Base-by-base conservation (phyloP, 768 basidiomycete genomes). In the Tricholoma sp. region DNA sequence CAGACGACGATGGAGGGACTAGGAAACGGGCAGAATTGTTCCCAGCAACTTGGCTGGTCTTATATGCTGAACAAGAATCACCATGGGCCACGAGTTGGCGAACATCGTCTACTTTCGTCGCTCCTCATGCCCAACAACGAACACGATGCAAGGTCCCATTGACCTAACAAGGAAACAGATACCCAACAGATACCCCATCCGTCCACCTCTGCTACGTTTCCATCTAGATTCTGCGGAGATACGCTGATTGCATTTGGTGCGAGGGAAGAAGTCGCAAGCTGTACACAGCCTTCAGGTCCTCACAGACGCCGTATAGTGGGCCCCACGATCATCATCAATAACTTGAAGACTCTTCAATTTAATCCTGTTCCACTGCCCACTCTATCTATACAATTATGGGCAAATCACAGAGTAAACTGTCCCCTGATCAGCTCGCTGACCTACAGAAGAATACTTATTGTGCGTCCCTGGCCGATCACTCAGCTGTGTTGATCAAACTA, bases 401-500 rank as follows among this genome's bases (percentile, higher is more conserved):
- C 73, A 98, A 98, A 78, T 89, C 92, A 32, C 94, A 98, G 74
- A 91, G 88, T 64, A 99, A 98, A 74, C 83, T 99, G 47, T 88
- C 92, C 12, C 85, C 89, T 43, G 96, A 98, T 59, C 93, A 98
- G 74, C 86, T 99, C 59, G 79, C 87, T 16, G 93, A 95, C 67
- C 85, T 99, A 52, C 96, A 98, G 77, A 95, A 94, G 83, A 90
- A 94, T 74, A 99, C 97, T 0, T 96, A 98, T 71, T 98, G 97
- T 96, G 64, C 69, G 83, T 76, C 29, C 31, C 35, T 47, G 34
- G 41, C 47, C 52, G 43, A 45, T 18, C 57, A 22, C 24, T 47
- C 21, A 27, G 24, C 24, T 27, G 24, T 2, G 24, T 27, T 27
- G 8, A 50, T 50, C 27, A 29, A 31, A 60, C 55, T 54, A 64